phyloP scores from a whole-genome alignment of 768 basidiomycete species.

The Hemileccinum impolitum region DNA sequence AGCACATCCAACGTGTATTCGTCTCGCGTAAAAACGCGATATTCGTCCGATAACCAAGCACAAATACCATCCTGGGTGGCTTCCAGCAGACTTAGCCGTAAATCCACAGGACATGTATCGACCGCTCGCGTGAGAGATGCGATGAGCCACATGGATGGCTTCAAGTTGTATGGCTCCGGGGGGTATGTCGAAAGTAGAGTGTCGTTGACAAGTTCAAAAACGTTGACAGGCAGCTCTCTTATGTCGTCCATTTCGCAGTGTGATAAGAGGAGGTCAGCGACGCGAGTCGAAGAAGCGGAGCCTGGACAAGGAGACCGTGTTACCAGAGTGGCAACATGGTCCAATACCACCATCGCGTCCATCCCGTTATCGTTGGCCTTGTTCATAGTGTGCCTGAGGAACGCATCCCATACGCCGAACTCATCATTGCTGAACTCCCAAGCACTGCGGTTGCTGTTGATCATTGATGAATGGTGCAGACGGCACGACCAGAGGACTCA shows the following conservation, averaged over 20 bases:
- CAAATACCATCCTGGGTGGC: conserved; percentile 51
- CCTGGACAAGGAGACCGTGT: conserved; percentile 37
- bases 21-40: conserved; percentile 43
- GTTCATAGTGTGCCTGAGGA: conserved; percentile 49
- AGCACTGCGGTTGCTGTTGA: conserved; percentile 35
- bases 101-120: conserved; percentile 51
- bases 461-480: conserved; percentile 4
- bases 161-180: conserved; percentile 51
- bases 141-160: conserved; percentile 59
- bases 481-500: conserved; percentile 32
- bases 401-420: conserved; percentile 54
- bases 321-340: conserved; percentile 51
- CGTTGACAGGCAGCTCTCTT: conserved; percentile 47
- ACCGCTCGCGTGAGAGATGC: conserved; percentile 52
- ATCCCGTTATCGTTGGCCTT: conserved; percentile 60
- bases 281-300: conserved; percentile 44
- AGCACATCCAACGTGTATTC: conserved; percentile 62
- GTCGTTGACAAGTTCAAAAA: conserved; percentile 60
- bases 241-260: conserved; percentile 49
- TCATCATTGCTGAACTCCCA: conserved; percentile 59
- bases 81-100: conserved; percentile 45
- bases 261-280: conserved; percentile 60
- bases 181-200: conserved; percentile 64
- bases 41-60: conserved; percentile 65
- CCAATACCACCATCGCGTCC: conserved; percentile 51